phyloP scores from a whole-genome alignment of 371 early-diverging fungal species.

The Cokeromyces recurvatus region DNA sequence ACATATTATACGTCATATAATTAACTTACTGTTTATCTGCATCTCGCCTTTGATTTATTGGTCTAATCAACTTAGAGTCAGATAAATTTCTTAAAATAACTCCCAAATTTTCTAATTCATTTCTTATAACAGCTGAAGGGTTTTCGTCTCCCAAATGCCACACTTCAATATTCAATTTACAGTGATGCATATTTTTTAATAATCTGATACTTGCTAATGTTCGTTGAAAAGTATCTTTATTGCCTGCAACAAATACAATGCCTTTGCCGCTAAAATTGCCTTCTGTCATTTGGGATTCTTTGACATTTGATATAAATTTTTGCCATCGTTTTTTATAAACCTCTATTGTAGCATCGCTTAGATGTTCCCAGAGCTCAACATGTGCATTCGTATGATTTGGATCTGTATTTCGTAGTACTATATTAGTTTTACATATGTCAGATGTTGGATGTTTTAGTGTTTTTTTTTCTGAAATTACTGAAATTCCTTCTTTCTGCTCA shows the following conservation, averaged over 20 bases:
- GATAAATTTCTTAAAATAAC: slow-evolving; percentile 27
- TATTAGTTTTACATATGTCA: slow-evolving; percentile 14
- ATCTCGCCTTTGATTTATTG: slow-evolving; percentile 20
- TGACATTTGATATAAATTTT: slow-evolving; percentile 17
- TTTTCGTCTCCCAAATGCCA: slow-evolving; percentile 41
- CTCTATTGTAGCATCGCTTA: slow-evolving; percentile 8
- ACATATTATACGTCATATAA: too few relatives aligned
- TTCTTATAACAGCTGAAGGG: slow-evolving; percentile 9
- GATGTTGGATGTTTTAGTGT: too few relatives aligned
- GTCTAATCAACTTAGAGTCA: slow-evolving; percentile 21
- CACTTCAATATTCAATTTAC: slow-evolving; percentile 30
- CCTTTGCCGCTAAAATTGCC: slow-evolving; percentile 18
- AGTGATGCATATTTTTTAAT: slow-evolving; percentile 18
- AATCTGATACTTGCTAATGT: slow-evolving; percentile 26
- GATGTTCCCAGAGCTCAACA: slow-evolving; percentile 23
- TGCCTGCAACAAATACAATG: slow-evolving; percentile 39
- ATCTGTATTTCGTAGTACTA: slow-evolving; percentile 28
- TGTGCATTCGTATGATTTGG: slow-evolving; percentile 39
- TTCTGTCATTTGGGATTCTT: neutral
- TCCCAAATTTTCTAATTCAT: slow-evolving; percentile 10
- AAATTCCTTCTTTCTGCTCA: too few relatives aligned
- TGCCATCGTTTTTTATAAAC: slow-evolving; percentile 29
- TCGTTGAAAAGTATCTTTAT: slow-evolving; percentile 35
- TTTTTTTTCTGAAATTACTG: too few relatives aligned
- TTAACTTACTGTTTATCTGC: slow-evolving; percentile 37